A percentile compares a stretch with the other conserved stretches of the same genome.
Evolutionary conservation across 331 rosid species (phyloP).

Genomic region (Malus hybrid): DNA sequence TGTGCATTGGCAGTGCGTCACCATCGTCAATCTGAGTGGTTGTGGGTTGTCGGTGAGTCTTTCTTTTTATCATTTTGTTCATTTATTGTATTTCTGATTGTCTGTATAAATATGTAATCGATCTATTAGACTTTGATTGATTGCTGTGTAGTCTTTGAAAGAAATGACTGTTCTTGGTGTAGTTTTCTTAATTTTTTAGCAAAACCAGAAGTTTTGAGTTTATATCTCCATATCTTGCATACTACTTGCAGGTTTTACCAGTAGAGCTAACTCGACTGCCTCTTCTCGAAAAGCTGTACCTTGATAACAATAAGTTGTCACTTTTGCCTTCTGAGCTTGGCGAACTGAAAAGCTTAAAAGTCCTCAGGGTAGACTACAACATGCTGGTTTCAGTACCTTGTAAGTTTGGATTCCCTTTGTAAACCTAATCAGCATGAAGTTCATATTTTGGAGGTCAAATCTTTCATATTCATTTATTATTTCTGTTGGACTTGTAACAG

Average conservation of each 20-base stretch:
- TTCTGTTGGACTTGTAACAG: conserved; percentile 43
- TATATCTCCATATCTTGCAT: not conserved
- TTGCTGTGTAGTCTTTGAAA: not conserved
- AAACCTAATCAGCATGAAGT: not conserved
- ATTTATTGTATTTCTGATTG: not conserved
- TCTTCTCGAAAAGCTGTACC: conserved; percentile 73
- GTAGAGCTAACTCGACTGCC: conserved; percentile 76
- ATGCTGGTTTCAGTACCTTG: conserved; percentile 86
- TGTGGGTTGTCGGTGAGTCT: conserved; percentile 76
- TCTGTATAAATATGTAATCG: not conserved
- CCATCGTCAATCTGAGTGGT: conserved; percentile 55
- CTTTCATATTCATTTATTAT: conserved; percentile 1
- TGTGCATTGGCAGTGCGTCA: conserved; percentile 69
- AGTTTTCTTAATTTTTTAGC: not conserved
- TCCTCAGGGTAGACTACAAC: conserved; percentile 82
- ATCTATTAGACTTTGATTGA: not conserved
- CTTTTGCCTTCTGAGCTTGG: conserved; percentile 84
- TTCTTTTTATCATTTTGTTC: not conserved
- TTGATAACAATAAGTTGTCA: conserved; percentile 69
- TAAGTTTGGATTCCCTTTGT: conserved; percentile 21
- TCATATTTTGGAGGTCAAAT: not conserved
- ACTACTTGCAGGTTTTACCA: conserved; percentile 61
- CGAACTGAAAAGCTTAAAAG: conserved; percentile 67
- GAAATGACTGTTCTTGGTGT: not conserved
- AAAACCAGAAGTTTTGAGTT: not conserved